Conservation (phyloP, 2,329 filamentous ascomycete genomes). For the Penicillium expansum region DNA sequence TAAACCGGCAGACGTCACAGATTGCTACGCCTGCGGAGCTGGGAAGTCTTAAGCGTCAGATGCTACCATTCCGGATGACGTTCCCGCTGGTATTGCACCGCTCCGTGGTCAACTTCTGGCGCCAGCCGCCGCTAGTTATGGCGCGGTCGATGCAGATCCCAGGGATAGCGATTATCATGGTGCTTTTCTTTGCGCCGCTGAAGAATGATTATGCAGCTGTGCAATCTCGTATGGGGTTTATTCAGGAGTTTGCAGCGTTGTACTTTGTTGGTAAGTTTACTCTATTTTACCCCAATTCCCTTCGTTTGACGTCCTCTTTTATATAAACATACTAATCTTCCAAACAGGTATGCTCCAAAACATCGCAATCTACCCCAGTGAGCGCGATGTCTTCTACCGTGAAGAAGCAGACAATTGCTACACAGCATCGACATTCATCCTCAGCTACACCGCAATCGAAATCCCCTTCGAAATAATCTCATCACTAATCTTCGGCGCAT, state of each 20-base stretch:
- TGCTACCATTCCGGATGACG: slow-evolving; percentile 60
- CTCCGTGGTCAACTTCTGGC: slow-evolving; percentile 65
- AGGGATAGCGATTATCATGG: slow-evolving; percentile 61
- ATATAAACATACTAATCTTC: background rate
- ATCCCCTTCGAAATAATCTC: slow-evolving; percentile 68
- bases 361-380: slow-evolving; percentile 68
- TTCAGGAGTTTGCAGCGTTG: slow-evolving; percentile 65
- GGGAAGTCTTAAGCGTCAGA: slow-evolving; percentile 63
- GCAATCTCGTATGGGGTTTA: slow-evolving; percentile 70
- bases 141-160: slow-evolving; percentile 67
- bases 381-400: slow-evolving; percentile 73
- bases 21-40: slow-evolving; percentile 69
- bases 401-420: slow-evolving; percentile 74
- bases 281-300: background rate
- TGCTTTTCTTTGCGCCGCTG: slow-evolving; percentile 70
- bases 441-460: slow-evolving; percentile 68
- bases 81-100: slow-evolving; percentile 67
- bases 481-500: slow-evolving; percentile 62
- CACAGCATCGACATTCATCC: slow-evolving; percentile 66
- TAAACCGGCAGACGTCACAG: slow-evolving; percentile 34
- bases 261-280: slow-evolving; percentile 37
- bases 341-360: slow-evolving; percentile 71
- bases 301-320: background rate
- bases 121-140: slow-evolving; percentile 63
- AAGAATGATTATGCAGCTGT: slow-evolving; percentile 67